A percentile compares a stretch with the other conserved stretches of the same genome.
phyloP scores from a whole-genome alignment of 805 yeast species.

The Zygosaccharomyces bisporus region DNA sequence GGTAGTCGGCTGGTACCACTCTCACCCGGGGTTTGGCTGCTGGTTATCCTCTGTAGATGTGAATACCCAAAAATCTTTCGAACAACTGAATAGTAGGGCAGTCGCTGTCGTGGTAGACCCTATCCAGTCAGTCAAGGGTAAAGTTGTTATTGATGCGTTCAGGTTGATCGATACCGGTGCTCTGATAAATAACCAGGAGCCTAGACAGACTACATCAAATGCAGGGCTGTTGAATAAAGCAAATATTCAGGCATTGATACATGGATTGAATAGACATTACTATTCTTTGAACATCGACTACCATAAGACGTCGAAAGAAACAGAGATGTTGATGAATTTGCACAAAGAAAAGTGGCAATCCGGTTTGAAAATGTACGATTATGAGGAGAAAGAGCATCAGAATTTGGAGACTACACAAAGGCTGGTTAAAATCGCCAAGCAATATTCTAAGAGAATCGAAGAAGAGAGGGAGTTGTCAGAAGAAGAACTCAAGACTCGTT shows the following conservation, averaged over 20 bases:
- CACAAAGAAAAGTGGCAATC: conserved; percentile 96
- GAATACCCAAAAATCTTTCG: conserved; percentile 96
- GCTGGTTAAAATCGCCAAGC: conserved; percentile 86
- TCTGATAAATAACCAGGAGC: conserved; percentile 94
- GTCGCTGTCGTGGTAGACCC: conserved; percentile 99
- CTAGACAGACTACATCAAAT: conserved; percentile 95
- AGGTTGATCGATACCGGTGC: conserved; percentile 85
- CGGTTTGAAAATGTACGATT: conserved; percentile 77
- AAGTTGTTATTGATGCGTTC: conserved; percentile 98
- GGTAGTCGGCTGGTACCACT: conserved; percentile 99
- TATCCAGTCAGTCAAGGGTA: conserved; percentile 96
- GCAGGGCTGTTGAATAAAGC: conserved; percentile 95
- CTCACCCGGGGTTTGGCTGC: conserved; percentile 99
- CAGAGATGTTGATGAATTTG: conserved; percentile 86
- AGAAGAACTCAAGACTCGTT: conserved; percentile 89
- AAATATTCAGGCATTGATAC: conserved; percentile 92
- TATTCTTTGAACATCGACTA: conserved; percentile 94
- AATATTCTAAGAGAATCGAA: conserved; percentile 81
- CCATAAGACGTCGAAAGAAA: conserved; percentile 86
- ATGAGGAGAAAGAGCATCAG: conserved; percentile 67
- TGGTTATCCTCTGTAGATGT: conserved; percentile 98
- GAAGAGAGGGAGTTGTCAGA: conserved; percentile 88
- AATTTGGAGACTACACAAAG: conserved; percentile 69
- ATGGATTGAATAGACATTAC: conserved; percentile 94
- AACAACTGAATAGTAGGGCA: conserved; percentile 90